These are phyloP conservation scores for Fusarium tuaranense DNA, from an alignment of 2,329 filamentous ascomycete genomes.

Conservation along the genomic window DNA sequence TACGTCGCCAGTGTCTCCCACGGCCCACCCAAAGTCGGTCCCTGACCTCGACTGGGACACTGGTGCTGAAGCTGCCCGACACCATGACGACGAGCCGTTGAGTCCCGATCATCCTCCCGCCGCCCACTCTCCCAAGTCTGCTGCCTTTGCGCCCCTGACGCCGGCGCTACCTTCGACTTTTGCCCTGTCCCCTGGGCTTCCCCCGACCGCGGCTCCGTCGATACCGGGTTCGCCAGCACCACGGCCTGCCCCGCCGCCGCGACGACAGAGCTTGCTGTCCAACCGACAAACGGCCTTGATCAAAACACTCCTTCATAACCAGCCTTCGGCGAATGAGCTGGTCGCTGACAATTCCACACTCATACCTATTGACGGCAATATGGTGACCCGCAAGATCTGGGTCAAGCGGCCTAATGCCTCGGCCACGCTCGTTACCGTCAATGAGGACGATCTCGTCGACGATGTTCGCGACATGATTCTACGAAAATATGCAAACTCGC, in stretches of 20 bases:
- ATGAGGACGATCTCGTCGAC: slow-evolving; percentile 92
- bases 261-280: slow-evolving; percentile 52
- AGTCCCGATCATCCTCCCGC: slow-evolving; percentile 43
- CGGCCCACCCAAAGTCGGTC: slow-evolving; percentile 29
- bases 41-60: slow-evolving; percentile 36
- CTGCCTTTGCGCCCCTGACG: slow-evolving; percentile 25
- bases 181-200: slow-evolving; percentile 45
- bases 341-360: slow-evolving; percentile 35
- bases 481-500: slow-evolving; percentile 92
- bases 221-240: slow-evolving; percentile 31
- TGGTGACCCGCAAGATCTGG: slow-evolving; percentile 88
- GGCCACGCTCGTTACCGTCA: slow-evolving; percentile 85
- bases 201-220: slow-evolving; percentile 25
- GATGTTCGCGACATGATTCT: slow-evolving; percentile 94
- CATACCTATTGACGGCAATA: slow-evolving; percentile 57
- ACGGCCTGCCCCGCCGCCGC: slow-evolving; percentile 38
- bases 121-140: slow-evolving; percentile 28
- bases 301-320: slow-evolving; percentile 47
- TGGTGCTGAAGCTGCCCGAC: slow-evolving; percentile 35
- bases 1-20: slow-evolving; percentile 24
- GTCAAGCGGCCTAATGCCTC: slow-evolving; percentile 89
- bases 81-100: slow-evolving; percentile 43
- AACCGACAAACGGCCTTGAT: slow-evolving; percentile 52
- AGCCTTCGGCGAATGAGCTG: slow-evolving; percentile 35
- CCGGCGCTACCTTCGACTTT: slow-evolving; percentile 54